phyloP scores from a whole-genome alignment of 345 rosid species.

The Carallia brachiata region DNA sequence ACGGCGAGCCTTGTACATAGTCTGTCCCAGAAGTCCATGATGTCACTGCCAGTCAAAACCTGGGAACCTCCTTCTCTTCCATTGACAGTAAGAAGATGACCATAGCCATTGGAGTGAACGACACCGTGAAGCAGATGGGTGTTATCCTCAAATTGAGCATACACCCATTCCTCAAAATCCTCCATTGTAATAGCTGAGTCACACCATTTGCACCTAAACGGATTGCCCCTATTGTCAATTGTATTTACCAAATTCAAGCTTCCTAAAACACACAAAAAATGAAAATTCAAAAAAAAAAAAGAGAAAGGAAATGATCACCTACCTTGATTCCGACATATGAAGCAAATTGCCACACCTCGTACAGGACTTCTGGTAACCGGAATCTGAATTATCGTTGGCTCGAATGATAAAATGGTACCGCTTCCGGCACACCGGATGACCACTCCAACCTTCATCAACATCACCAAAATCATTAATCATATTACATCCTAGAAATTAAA shows the following conservation, averaged over 20 bases:
- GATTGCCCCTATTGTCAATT: background rate
- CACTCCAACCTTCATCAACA: conserved; percentile 60
- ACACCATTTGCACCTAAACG: conserved; percentile 52
- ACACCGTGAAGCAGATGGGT: conserved; percentile 68
- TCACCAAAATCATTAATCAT: background rate
- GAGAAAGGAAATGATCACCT: no score
- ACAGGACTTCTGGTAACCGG: conserved; percentile 33
- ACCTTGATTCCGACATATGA: conserved; percentile 46
- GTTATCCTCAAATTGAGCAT: conserved; percentile 52
- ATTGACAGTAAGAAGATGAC: conserved; percentile 65
- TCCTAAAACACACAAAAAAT: no score
- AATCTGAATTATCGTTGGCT: conserved; percentile 21
- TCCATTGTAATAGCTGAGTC: conserved; percentile 30
- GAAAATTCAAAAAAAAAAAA: background rate
- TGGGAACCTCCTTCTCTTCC: conserved; percentile 74
- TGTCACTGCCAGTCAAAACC: conserved; percentile 49
- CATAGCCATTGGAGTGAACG: conserved; percentile 72
- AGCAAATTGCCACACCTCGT: conserved; percentile 41
- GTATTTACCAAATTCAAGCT: background rate
- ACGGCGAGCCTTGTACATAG: conserved; percentile 50
- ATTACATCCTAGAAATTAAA: background rate
- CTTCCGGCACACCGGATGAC: conserved; percentile 69
- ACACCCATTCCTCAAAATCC: conserved; percentile 57
- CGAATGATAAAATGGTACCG: conserved; percentile 71
- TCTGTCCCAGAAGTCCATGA: conserved; percentile 81